These are phyloP conservation scores for Candida nitratophila DNA, from an alignment of 805 yeast genomes.

Conservation along the genomic window DNA sequence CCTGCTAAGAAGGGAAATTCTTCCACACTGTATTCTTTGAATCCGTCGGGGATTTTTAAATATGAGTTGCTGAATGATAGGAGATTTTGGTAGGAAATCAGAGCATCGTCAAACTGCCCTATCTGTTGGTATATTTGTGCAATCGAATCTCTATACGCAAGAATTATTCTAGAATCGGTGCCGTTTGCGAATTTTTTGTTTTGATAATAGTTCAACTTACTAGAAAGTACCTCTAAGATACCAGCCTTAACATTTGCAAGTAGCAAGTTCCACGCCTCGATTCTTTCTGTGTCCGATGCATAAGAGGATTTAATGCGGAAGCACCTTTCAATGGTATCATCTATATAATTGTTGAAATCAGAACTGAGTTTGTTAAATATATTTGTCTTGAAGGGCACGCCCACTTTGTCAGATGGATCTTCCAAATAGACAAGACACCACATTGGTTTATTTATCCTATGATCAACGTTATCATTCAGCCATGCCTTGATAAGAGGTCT, in stretches of 20 bases:
- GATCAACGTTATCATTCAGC: constrained; percentile 41
- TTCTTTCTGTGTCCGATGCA: constrained; percentile 28
- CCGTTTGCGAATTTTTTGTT: constrained; percentile 5
- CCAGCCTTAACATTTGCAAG: constrained; percentile 38
- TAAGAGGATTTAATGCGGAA: constrained; percentile 33
- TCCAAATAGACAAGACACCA: constrained; percentile 56
- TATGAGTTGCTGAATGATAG: constrained; percentile 19
- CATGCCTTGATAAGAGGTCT: constrained; percentile 81
- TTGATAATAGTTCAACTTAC: constrained; percentile 35
- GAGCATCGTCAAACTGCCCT: constrained; percentile 54
- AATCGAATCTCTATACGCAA: constrained; percentile 6
- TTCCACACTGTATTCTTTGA: constrained; percentile 4
- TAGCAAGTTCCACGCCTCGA: constrained; percentile 46
- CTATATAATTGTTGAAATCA: constrained; percentile 17
- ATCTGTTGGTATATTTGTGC: constrained; percentile 35
- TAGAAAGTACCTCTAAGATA: constrained; percentile 45
- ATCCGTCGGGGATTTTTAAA: constrained; percentile 11
- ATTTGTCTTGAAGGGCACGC: constrained; percentile 17
- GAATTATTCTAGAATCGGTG: constrained; percentile 6
- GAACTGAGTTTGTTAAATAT: constrained; percentile 22
- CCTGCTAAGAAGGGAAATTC: constrained; percentile 4
- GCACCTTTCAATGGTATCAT: constrained; percentile 26
- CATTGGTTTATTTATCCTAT: constrained; percentile 40
- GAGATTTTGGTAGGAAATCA: constrained; percentile 43
- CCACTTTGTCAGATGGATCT: constrained; percentile 16